Percentiles rank a stretch among this genome's conserved stretches.
Conservation (phyloP, 345 rosid species). For the Rhodamnia rubescens region DNA sequence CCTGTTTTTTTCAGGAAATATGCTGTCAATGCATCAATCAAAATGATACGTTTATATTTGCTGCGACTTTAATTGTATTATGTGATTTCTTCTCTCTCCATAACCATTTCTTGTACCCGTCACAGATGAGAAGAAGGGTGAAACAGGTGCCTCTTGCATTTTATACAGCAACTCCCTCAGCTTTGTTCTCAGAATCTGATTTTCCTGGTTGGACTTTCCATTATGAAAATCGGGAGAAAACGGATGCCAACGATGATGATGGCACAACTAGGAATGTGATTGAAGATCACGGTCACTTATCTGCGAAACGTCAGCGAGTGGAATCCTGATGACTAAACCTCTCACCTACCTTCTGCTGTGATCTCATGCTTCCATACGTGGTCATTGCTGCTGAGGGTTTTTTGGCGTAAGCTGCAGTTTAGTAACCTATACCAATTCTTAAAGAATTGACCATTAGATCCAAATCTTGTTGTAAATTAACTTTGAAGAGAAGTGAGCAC, state of each 20-base stretch:
- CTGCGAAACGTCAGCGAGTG: slow-evolving; percentile 26
- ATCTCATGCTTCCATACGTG: not conserved
- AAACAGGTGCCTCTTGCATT: slow-evolving; percentile 89
- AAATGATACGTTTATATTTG: not conserved
- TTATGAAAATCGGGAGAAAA: slow-evolving; percentile 6
- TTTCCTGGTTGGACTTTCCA: slow-evolving; percentile 78
- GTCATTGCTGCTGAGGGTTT: not conserved
- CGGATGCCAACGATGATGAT: not conserved
- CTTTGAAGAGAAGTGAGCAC: not conserved
- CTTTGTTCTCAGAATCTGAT: slow-evolving; percentile 62
- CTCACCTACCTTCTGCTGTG: not conserved
- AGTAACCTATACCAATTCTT: not conserved
- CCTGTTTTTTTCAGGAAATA: not conserved
- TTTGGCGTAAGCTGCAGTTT: not conserved
- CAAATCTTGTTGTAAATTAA: not conserved
- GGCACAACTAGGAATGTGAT: not conserved
- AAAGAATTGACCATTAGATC: not conserved
- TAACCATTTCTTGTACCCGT: not conserved
- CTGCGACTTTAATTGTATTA: not conserved
- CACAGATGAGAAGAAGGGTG: slow-evolving; percentile 40
- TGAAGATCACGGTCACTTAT: slow-evolving; percentile 1
- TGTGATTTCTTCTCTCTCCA: not conserved
- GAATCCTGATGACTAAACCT: slow-evolving; percentile 6
- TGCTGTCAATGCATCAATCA: not conserved
- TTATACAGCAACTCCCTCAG: slow-evolving; percentile 48